Evolutionary conservation across 345 rosid species (phyloP).

Genomic region (Arabis hirsuta): DNA sequence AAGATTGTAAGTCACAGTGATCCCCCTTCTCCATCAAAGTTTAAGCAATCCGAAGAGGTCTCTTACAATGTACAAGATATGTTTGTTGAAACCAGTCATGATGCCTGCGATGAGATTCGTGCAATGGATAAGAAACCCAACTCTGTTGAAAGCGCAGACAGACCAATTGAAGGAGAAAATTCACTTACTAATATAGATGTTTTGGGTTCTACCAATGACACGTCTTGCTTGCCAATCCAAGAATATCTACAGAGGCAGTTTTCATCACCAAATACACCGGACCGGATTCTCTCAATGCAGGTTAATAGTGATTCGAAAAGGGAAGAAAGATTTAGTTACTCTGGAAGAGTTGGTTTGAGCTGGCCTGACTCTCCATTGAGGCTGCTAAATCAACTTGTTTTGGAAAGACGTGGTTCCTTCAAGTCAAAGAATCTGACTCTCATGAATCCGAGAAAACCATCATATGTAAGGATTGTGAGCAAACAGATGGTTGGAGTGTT

Average conservation of each 20-base stretch:
- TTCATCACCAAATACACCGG: constrained; percentile 62
- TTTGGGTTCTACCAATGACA: constrained; percentile 33
- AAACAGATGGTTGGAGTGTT: constrained; percentile 97
- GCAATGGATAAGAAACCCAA: constrained; percentile 59
- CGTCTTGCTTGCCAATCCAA: constrained; percentile 44
- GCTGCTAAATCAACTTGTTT: constrained; percentile 59
- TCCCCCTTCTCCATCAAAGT: constrained; percentile 87
- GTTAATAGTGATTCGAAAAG: constrained; percentile 53
- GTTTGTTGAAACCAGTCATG: constrained; percentile 64
- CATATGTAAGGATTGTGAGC: constrained; percentile 78
- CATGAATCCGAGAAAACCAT: constrained; percentile 62
- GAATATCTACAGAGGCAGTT: constrained; percentile 52
- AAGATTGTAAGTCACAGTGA: constrained; percentile 77
- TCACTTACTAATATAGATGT: constrained; percentile 16
- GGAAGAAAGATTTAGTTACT: constrained; percentile 57
- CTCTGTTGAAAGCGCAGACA: constrained; percentile 30
- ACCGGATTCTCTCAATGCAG: constrained; percentile 53
- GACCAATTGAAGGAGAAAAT: constrained; percentile 16
- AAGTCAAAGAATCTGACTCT: constrained; percentile 60
- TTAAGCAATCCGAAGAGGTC: constrained; percentile 58
- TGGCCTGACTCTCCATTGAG: constrained; percentile 85
- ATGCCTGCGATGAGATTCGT: constrained; percentile 57
- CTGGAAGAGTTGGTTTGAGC: constrained; percentile 68
- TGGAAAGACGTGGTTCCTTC: constrained; percentile 59
- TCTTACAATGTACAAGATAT: constrained; percentile 63